Conservation (phyloP, 192 early-diverging fungal species). For the Lobosporangium transversale region DNA sequence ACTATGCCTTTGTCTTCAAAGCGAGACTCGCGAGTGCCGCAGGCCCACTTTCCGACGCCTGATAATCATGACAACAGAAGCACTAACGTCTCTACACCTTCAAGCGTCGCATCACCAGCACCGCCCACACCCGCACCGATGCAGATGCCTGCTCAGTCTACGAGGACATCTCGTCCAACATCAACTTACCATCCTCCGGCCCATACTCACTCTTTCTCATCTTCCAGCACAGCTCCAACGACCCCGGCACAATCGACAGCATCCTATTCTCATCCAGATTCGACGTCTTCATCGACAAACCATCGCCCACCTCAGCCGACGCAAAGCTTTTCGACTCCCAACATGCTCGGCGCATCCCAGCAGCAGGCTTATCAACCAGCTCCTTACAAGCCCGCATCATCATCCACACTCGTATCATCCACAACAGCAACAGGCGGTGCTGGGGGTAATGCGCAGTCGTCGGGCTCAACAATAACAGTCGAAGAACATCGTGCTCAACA, state of each 20-base stretch:
- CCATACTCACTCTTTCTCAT: not conserved
- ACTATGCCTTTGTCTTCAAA: not conserved
- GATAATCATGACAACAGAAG: too few species aligned
- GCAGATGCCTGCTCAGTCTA: not conserved
- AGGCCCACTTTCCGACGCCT: too few species aligned
- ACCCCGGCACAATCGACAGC: not conserved
- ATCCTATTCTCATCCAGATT: not conserved
- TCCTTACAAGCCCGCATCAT: not conserved
- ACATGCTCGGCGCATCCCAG: not conserved
- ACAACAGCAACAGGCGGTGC: not conserved
- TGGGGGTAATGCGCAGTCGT: too few species aligned
- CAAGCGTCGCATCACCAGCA: too few species aligned
- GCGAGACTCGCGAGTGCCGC: too few species aligned
- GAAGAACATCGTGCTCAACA: not conserved
- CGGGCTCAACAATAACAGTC: not conserved
- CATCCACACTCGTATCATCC: not conserved
- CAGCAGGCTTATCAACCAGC: not conserved
- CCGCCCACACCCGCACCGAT: not conserved
- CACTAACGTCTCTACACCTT: too few species aligned
- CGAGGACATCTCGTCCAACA: not conserved
- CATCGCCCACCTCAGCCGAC: not conserved
- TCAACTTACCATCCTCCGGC: not conserved
- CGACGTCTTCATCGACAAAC: not conserved
- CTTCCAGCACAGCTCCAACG: not conserved
- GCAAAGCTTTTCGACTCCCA: not conserved